Conservation (phyloP, 2,329 filamentous ascomycete species). For the Cryphonectria nitschkei region DNA sequence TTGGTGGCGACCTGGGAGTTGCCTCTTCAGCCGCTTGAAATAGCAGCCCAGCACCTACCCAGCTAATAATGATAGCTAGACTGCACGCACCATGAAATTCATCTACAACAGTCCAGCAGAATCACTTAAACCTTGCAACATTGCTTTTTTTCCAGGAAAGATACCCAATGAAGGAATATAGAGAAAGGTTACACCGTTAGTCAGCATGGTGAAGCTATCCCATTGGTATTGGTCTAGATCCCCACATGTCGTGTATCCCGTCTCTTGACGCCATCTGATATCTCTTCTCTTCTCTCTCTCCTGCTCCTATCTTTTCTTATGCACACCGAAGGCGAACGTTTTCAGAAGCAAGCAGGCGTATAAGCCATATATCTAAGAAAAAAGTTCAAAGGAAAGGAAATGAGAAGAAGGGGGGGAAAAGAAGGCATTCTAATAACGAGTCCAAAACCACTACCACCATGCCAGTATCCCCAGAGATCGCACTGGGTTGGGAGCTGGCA, state of each 20-base stretch:
- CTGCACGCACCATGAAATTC: neutral
- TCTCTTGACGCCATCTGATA: neutral
- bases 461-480: constrained; percentile 4
- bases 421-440: neutral
- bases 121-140: no score
- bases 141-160: neutral
- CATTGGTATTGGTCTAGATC: neutral
- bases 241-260: neutral
- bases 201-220: neutral
- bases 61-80: no score
- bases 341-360: neutral
- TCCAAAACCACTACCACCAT: neutral
- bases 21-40: neutral
- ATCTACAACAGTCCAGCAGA: neutral
- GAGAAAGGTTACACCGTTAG: neutral
- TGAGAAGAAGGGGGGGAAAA: neutral
- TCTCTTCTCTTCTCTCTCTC: no score
- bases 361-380: neutral
- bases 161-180: neutral
- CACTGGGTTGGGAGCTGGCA: constrained; percentile 5
- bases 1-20: neutral
- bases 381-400: neutral
- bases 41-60: neutral
- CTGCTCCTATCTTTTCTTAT: neutral
- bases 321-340: neutral